Base-by-base conservation (phyloP, 768 basidiomycete genomes). In the Suillus occidentalis region DNA sequence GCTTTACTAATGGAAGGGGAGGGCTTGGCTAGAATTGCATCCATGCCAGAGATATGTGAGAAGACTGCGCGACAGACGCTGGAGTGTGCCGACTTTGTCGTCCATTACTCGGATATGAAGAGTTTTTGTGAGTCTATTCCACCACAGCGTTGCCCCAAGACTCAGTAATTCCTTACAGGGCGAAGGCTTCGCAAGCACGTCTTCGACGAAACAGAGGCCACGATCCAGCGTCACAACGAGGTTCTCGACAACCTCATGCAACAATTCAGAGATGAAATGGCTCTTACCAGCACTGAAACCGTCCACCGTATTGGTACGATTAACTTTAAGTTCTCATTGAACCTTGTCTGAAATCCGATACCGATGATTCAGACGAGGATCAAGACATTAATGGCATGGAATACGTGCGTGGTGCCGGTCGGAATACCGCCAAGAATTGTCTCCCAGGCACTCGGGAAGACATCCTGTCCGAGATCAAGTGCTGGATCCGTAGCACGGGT, bases 81-180 rank as follows among this genome's bases (percentile, higher is more conserved):
- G 13, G 75, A 76, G 50, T 74, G 72, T 31, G 70, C 68, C 2
- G 70, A 73, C 63, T 76, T 76, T 39, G 73, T 75, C 47, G 61
- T 60, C 9, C 71, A 71, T 40, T 76, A 76, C 63, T 66, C 72
- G 20, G 69, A 63, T 56, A 72, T 63, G 22, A 72, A 69, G 57
- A 71, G 61, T 13, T 69, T 70, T 34, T 58, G 73, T 74, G 53
- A 20, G 70, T 69, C 2, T 10, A 4, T 39, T 16, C 37, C 14
- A 18, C 16, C 16, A 7, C 2, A 3, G 28, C 28, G 28, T 1
- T 28, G 28, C 28, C 28, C 20, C 0, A 6, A 6, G 9, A 55
- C 31, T 34, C 53, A 55, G 9, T 28, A 16, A 5, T 9, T 6
- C 12, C 2, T 53, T 4, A n/a, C 10, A 55, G 53, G 31, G 53